Evolutionary conservation across 1,139 yeast genomes (phyloP), one percentile per base, ranked within the genome.

Genomic region (Yamadazyma friedrichii): DNA sequence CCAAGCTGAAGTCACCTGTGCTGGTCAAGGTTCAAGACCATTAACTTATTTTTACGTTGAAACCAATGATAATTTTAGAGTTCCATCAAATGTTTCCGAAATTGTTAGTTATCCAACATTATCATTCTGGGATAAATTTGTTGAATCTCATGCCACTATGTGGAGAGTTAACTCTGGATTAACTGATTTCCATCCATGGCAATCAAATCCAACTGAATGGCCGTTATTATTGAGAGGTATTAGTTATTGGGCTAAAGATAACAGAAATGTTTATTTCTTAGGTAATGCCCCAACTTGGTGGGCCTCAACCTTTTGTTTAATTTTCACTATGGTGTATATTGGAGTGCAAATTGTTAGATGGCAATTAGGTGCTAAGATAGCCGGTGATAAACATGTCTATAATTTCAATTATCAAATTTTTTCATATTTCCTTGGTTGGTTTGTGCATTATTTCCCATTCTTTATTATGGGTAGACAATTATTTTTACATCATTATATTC

Each of bases 1-100:
- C 53, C 98, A 94, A 68, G 97, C 88, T 65, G 99, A 93, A 70
- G 98, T 94, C 38, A 83, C 96, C 9, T 80, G 96, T 65, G 94
- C 97, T 39, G 71, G 80, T 39, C 88, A 82, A 55, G 98, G 97
- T 59, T 75, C 78, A 46, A 67, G 82, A 52, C 78, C 81, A 33
- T 80, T 87, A 62, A 77, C 89, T 39, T 69, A 84, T 51, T 94
- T 98, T 97, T 86, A 85, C 62, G 70, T 94, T 55, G 99, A 94
- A 68, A 77, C 82, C 46, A 91, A 89, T 62, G 65, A 58, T 39
- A 82, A 82, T 54, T 51, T 46, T 4, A 50, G 55, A 42, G 51
- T 68, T 39, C 44, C 54, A 15, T 56, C 51, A 11, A 44, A 52
- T 2, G 50, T 53, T 9, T 54, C 49, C 12, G 70, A 67, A 38